These are phyloP conservation scores for Selaginella tamariscina DNA, from an alignment of 75 land plant genomes.

Conservation along the genomic window DNA sequence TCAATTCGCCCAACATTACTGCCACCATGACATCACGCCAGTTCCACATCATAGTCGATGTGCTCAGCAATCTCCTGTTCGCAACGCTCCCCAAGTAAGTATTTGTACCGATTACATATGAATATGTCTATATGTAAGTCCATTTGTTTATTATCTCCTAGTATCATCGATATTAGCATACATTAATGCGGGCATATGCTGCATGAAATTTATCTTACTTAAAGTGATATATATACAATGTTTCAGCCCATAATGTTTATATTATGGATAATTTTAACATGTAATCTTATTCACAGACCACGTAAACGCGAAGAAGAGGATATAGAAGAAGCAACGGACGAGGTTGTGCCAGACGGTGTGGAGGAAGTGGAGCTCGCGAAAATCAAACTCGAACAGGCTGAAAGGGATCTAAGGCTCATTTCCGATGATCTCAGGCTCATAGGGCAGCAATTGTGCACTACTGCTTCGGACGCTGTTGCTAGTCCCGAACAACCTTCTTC, in stretches of 20 bases:
- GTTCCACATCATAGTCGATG: slow-evolving; percentile 96
- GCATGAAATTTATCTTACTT: not conserved
- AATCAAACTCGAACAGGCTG: slow-evolving; percentile 65
- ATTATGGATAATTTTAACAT: not conserved
- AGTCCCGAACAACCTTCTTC: slow-evolving; percentile 1
- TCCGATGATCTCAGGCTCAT: slow-evolving; percentile 47
- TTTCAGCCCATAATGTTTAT: not conserved
- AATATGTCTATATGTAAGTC: not conserved
- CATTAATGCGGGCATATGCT: not conserved
- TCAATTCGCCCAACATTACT: slow-evolving; percentile 88
- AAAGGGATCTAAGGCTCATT: slow-evolving; percentile 57
- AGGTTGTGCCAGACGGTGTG: slow-evolving; percentile 97
- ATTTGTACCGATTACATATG: not conserved
- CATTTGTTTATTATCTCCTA: not conserved
- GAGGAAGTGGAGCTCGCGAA: slow-evolving; percentile 95
- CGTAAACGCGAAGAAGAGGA: slow-evolving; percentile 70
- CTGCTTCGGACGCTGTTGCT: slow-evolving; percentile 13
- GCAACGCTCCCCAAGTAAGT: slow-evolving; percentile 94
- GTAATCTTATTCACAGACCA: slow-evolving; percentile 46
- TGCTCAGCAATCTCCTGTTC: slow-evolving; percentile 83
- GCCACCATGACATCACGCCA: slow-evolving; percentile 99
- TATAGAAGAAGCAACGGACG: slow-evolving; percentile 84
- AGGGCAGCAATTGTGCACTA: not conserved
- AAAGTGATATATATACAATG: not conserved
- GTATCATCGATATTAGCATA: slow-evolving; percentile 6